These are phyloP conservation scores for Parietichytrium sp. DNA, from an alignment of 108 stramenopile species.

Conservation along the genomic window DNA sequence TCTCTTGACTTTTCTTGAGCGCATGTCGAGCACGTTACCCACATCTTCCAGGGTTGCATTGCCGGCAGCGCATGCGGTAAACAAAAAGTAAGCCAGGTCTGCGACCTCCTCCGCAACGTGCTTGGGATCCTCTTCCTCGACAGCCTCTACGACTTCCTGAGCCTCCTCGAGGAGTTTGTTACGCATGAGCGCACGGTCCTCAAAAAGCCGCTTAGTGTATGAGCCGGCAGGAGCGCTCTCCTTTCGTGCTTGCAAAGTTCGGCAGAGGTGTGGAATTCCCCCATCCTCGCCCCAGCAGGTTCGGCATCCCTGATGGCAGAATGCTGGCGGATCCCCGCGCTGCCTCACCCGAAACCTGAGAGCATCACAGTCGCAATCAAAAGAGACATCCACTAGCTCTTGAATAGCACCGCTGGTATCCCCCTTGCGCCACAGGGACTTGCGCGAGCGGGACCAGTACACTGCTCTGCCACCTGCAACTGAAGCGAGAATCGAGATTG, in stretches of 20 bases:
- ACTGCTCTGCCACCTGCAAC: slow-evolving; percentile 82
- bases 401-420: slow-evolving; percentile 89
- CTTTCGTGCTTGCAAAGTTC: slow-evolving; percentile 71
- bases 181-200: slow-evolving; percentile 77
- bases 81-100: slow-evolving; percentile 92
- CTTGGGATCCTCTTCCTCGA: slow-evolving; percentile 53
- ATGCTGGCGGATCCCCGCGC: slow-evolving; percentile 69
- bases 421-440: slow-evolving; percentile 87
- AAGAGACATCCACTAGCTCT: slow-evolving; percentile 75
- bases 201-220: slow-evolving; percentile 92
- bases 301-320: slow-evolving; percentile 83
- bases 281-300: slow-evolving; percentile 85
- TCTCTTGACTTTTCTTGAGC: slow-evolving; percentile 85
- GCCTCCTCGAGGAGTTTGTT: slow-evolving; percentile 97
- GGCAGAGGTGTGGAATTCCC: slow-evolving; percentile 80
- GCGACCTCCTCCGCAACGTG: slow-evolving; percentile 92
- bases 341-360: slow-evolving; percentile 86
- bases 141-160: slow-evolving; percentile 91
- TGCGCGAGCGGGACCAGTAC: slow-evolving; percentile 83
- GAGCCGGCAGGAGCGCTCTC: slow-evolving; percentile 80
- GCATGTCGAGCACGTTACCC: slow-evolving; percentile 69
- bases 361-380: slow-evolving; percentile 95
- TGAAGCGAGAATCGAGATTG: slow-evolving; percentile 66
- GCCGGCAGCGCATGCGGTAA: slow-evolving; percentile 83
- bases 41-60: slow-evolving; percentile 89